Evolutionary conservation across 169 alveolate species (phyloP), one percentile per base, ranked within the genome.

Genomic region (Prorocentrum cordatum): DNA sequence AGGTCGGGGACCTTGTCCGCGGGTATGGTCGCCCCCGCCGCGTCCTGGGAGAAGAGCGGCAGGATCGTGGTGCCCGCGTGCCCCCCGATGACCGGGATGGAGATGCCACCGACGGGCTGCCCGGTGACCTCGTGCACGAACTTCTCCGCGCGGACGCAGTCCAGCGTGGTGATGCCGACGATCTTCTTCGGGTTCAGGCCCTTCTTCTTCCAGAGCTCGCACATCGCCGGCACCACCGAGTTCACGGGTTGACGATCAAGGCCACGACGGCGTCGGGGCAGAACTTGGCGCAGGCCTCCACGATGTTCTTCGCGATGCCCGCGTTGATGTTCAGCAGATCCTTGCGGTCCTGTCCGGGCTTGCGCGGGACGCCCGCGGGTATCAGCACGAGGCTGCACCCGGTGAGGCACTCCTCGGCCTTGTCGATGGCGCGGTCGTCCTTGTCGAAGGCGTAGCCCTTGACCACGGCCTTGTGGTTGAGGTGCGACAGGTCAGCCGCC

Each of bases 31-130:
- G 86, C 86, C 4, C 72, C 10, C 16, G 39, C 26, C 0, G 86
- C 72, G 39, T 75, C 86, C 80, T 82, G 91, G 2, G 91, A 82
- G 79, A 82, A 82, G 33, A 82, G 67, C 26, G 91, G 91, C 91
- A 82, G 39, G 91, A 82, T 82, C 58, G 91, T 82, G 32, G 54
- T 70, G 2, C 91, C 91, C 3, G 91, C 91, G 33, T 82, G 91
- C 36, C 91, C 91, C 1, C 91, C 91, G 36, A 82, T 64, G 58
- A 82, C 91, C 3, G 91, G 91, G 26, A 82, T 80, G 39, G 61
- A 79, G 32, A 82, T 82, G 7, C 42, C 77, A 29, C 10, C 10
- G 36, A 80, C 80, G 32, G 31, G 5, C 80, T 82, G 61, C 59
- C 91, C 91, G 1, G 91, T 82, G 32, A 82, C 27, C 80, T 42